Percentiles rank a stretch among this genome's conserved stretches.
Conservation (phyloP, 371 early-diverging fungal species). For the Syncephalastrum contaminatum region DNA sequence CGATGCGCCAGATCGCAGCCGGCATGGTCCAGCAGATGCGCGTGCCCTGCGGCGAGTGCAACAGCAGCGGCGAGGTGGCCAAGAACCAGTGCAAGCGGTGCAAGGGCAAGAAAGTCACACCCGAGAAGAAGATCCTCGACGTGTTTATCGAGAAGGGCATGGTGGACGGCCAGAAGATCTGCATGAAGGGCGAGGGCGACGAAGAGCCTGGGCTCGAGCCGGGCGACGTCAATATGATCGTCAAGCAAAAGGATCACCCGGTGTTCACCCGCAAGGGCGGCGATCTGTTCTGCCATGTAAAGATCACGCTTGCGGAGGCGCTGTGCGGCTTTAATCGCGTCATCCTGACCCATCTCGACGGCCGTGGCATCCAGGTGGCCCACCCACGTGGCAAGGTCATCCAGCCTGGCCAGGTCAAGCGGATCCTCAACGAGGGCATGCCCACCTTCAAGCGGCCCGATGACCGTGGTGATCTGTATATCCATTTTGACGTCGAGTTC, state of each 20-base stretch:
- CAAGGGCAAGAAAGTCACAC: conserved; percentile 77
- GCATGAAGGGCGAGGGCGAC: conserved; percentile 90
- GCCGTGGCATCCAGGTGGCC: conserved; percentile 81
- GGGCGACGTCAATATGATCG: conserved; percentile 87
- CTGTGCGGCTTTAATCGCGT: conserved; percentile 89
- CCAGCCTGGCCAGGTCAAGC: conserved; percentile 85
- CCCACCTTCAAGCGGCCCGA: conserved; percentile 88
- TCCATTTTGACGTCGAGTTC: conserved; percentile 93
- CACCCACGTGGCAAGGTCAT: conserved; percentile 92
- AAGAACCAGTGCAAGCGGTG: conserved; percentile 90
- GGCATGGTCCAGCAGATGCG: conserved; percentile 94
- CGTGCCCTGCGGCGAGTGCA: conserved; percentile 62
- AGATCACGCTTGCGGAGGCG: conserved; percentile 88
- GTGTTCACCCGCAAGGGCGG: conserved; percentile 76
- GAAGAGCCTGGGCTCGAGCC: conserved; percentile 78
- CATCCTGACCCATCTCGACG: conserved; percentile 86
- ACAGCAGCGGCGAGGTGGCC: conserved; percentile 73
- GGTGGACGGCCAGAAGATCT: conserved; percentile 85
- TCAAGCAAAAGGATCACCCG: conserved; percentile 82
- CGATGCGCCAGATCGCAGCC: conserved; percentile 93
- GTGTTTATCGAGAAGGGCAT: conserved; percentile 94
- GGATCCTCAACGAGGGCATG: conserved; percentile 92
- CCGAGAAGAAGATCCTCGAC: conserved; percentile 86
- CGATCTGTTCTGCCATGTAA: conserved; percentile 54
- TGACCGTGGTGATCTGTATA: conserved; percentile 87